Base-by-base conservation (phyloP, 2,329 filamentous ascomycete species). In the Trichoderma sp. region DNA sequence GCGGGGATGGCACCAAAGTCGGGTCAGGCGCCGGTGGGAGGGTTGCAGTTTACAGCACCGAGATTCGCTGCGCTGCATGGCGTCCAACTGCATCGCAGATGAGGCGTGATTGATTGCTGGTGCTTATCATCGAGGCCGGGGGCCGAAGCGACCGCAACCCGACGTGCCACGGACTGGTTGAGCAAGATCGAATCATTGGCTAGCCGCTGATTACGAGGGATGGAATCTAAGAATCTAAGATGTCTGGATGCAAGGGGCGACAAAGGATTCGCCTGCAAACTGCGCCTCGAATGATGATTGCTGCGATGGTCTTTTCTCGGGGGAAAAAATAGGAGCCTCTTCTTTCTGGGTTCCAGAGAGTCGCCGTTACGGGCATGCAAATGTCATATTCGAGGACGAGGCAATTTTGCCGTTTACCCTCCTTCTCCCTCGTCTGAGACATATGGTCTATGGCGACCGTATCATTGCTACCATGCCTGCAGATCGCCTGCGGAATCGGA, bases 1-100 rank as follows among this genome's bases (percentile, higher is more conserved):
- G 67, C 57, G 64, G 64, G 32, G 67, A 69, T 69, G 67, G 57
- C 28, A 69, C 67, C 67, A 69, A 39, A 69, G 58, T 61, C 39
- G 39, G 67, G 39, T 17, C 20, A 36, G 67, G 67, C 43, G 28
- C 57, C 67, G 57, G 34, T 36, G 36, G 66, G 57, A 53, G 67
- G 50, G 13, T 57, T 69, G 55, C 36, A 34, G 28, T 36, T 43
- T 11, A 20, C 5, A 32, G 36, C 34, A 50, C 55, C 26, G 36
- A 57, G 43, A 26, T 55, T 32, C 28, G 55, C 23, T 61, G 30
- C 28, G 55, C 23, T 61, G 30, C 43, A 23, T 50, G 20, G 32
- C 30, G 64, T 61, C 66, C 66, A 68, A 68, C 66, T 13, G 26
- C 55, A 50, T 30, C 28, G 9, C 28, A 53, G 66, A 26, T 53